Evolutionary conservation across 371 early-diverging fungal species (phyloP), one percentile per base, ranked within the genome.

Genomic region (Circinella umbellata): DNA sequence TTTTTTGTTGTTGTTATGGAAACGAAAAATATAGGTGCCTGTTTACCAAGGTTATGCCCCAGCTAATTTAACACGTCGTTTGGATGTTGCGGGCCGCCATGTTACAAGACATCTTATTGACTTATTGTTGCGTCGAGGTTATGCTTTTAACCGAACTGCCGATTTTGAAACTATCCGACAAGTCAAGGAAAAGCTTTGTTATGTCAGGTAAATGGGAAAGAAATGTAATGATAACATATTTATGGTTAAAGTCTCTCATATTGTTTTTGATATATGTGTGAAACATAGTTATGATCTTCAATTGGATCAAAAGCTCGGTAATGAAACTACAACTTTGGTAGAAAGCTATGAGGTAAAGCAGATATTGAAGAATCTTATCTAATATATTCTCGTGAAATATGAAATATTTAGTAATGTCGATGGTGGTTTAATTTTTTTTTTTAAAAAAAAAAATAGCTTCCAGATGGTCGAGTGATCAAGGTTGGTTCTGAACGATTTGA

Each of bases 401-500:
- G 27, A 27, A 27, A 27, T 27, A 27, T 27, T 27, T 27, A 27
- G 27, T 27, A 27, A 27, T 27, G 27, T 27, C 27, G 27, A 27
- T 42, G 6, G 42, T 42, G 6, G 6, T 42, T 42, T 42, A 42
- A 42, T 15, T 13, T n/a, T 51, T 51, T 51, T 15, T 8, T 51
- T 15, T 51, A 4, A 1, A 5, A 27, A 27, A 27, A 27, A 27
- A 11, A 57, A 54, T 61, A 92, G 90, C 91, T 99, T 48, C 99
- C 99, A 38, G 99, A 99, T 79, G 99, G 99, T 35, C 95, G 98
- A 57, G 92, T 97, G 34, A 98, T 99, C 83, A 98, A 98, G 80
- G 92, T 99, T 9, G 98, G 98, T 13, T 95, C 97, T 7, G 98
- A 98, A 82, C 86, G 98, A 68, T 99, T 97, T 83, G 96, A 97